These are phyloP conservation scores for Aquilaria yunnanensis DNA, from an alignment of 345 rosid species.

Conservation along the genomic window DNA sequence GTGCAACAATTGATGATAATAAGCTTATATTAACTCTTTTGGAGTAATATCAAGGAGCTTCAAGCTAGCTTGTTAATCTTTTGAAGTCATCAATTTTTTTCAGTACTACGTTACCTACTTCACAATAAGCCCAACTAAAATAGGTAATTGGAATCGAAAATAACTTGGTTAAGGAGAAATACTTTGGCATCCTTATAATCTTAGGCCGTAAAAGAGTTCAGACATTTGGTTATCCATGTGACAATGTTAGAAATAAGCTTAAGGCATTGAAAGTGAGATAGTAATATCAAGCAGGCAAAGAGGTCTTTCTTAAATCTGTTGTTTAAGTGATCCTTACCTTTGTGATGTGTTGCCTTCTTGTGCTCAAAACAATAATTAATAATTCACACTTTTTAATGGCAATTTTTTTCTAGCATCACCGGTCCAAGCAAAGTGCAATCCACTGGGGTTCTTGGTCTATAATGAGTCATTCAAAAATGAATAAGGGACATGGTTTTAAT, in stretches of 20 bases:
- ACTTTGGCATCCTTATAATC: neutral
- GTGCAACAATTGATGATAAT: too few relatives aligned
- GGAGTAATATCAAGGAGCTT: neutral
- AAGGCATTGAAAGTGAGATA: neutral
- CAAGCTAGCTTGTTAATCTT: neutral
- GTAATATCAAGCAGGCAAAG: neutral
- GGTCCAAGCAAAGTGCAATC: too few relatives aligned
- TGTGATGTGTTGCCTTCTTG: neutral
- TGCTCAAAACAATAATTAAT: too few relatives aligned
- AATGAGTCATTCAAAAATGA: too few relatives aligned
- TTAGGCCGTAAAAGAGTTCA: too few relatives aligned
- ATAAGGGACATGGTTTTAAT: too few relatives aligned
- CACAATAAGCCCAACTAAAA: neutral
- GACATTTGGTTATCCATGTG: neutral
- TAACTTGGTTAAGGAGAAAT: too few relatives aligned
- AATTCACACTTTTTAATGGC: too few relatives aligned
- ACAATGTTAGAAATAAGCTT: neutral
- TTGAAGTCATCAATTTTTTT: neutral
- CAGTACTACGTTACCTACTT: neutral
- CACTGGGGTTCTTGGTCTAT: too few relatives aligned
- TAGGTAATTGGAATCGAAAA: too few relatives aligned
- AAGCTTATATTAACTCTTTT: too few relatives aligned
- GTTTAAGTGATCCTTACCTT: neutral
- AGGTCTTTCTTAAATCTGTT: neutral
- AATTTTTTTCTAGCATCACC: too few relatives aligned